Conservation (phyloP, 208 protist genomes). For the Trichomonas gallinae region DNA sequence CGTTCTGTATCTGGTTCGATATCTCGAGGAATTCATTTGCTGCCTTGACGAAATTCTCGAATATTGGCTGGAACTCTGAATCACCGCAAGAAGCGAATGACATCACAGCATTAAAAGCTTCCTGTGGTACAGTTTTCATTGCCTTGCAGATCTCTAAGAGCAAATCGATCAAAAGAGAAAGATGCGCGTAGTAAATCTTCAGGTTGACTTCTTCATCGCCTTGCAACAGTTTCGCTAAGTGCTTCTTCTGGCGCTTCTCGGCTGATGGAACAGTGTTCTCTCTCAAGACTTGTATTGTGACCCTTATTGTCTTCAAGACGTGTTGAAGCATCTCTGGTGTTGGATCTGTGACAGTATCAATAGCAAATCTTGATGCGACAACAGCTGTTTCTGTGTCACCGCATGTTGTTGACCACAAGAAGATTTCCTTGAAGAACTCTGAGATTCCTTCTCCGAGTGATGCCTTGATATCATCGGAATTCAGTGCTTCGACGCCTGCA, state of each 20-base stretch:
- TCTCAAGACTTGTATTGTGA: not conserved
- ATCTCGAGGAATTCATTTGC: not conserved
- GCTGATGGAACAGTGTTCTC: not conserved
- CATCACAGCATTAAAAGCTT: not conserved
- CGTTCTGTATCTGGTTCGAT: not conserved
- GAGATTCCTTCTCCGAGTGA: not conserved
- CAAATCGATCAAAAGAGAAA: not conserved
- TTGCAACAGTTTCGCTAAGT: not conserved
- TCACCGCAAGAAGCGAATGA: not conserved
- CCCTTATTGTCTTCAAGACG: not conserved
- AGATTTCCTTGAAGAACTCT: not conserved
- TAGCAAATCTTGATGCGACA: not conserved
- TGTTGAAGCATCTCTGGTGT: not conserved
- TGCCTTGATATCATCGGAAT: not conserved
- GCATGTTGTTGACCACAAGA: not conserved
- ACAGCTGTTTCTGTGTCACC: not conserved
- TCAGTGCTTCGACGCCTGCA: not conserved
- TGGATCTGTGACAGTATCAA: not conserved
- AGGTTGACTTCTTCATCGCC: not conserved
- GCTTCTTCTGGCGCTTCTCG: not conserved
- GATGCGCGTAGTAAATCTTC: not conserved
- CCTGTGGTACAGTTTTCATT: not conserved
- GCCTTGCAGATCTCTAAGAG: not conserved
- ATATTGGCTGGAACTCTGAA: not conserved
- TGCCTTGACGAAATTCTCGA: not conserved